Evolutionary conservation across 225 moss, liverwort and hornwort genomes (phyloP).

Genomic region (Pseudisothecium myosuroides): DNA sequence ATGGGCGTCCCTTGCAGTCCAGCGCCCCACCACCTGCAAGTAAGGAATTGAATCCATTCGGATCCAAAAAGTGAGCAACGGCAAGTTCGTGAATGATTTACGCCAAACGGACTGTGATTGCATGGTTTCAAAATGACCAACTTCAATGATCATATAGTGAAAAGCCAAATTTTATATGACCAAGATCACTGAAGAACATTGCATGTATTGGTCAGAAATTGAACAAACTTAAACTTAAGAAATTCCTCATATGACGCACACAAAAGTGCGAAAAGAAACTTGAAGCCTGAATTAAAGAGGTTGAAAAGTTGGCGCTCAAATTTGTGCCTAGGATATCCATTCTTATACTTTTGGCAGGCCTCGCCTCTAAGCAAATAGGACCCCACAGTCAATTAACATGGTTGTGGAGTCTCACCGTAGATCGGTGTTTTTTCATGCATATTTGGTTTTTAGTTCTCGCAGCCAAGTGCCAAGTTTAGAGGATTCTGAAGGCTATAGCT

Average conservation of each 20-base stretch:
- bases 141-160: background rate
- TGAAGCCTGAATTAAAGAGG: background rate
- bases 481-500: background rate
- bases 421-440: background rate
- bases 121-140: background rate
- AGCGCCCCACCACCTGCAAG: slow-evolving; percentile 15
- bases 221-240: background rate
- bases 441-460: background rate
- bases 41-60: background rate
- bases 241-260: too few relatives aligned
- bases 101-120: background rate
- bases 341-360: background rate
- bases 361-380: background rate
- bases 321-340: background rate
- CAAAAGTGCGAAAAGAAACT: background rate
- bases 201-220: background rate
- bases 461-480: background rate
- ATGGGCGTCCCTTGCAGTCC: slow-evolving; percentile 5
- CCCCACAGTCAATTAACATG: background rate
- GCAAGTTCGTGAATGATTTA: background rate
- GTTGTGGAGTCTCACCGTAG: background rate
- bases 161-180: background rate
- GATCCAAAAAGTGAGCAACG: background rate
- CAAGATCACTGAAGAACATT: background rate
- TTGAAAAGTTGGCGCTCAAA: background rate